Evolutionary conservation across 208 protist genomes (phyloP).

Genomic region (Acanthamoeba divionensis): DNA sequence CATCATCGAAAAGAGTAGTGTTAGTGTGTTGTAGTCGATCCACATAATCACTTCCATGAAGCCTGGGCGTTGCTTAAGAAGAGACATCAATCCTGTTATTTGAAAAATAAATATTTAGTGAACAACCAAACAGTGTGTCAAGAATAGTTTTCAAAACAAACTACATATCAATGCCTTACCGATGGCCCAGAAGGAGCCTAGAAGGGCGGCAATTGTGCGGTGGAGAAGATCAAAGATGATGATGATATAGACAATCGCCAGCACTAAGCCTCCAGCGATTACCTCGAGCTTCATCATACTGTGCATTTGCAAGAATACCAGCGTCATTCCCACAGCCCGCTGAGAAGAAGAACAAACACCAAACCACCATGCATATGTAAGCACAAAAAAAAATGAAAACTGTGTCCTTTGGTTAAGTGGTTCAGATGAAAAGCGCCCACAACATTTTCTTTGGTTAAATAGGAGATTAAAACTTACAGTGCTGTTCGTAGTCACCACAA

Average conservation of each 20-base stretch:
- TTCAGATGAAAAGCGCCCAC: no score
- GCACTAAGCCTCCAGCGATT: slow-evolving; percentile 64
- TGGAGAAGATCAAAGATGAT: slow-evolving; percentile 78
- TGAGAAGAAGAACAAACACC: background rate
- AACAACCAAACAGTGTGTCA: background rate
- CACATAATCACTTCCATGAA: slow-evolving; percentile 61
- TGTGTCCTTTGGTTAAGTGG: no score
- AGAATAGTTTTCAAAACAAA: background rate
- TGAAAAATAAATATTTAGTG: background rate
- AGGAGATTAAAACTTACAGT: background rate
- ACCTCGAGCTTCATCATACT: slow-evolving; percentile 46
- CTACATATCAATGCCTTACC: background rate
- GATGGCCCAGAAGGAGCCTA: slow-evolving; percentile 70
- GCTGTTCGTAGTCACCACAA: slow-evolving; percentile 2
- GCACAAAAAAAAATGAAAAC: background rate
- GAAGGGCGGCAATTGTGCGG: slow-evolving; percentile 70
- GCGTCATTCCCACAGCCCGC: background rate
- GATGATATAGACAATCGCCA: slow-evolving; percentile 72
- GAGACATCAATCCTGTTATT: background rate
- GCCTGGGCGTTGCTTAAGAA: background rate
- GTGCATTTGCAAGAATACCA: background rate
- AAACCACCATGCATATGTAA: background rate
- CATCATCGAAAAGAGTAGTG: slow-evolving; percentile 80
- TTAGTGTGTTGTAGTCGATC: slow-evolving; percentile 62
- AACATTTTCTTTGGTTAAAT: no score